Conservation (phyloP, 495 filamentous ascomycete species). For the Parmelia sp. region DNA sequence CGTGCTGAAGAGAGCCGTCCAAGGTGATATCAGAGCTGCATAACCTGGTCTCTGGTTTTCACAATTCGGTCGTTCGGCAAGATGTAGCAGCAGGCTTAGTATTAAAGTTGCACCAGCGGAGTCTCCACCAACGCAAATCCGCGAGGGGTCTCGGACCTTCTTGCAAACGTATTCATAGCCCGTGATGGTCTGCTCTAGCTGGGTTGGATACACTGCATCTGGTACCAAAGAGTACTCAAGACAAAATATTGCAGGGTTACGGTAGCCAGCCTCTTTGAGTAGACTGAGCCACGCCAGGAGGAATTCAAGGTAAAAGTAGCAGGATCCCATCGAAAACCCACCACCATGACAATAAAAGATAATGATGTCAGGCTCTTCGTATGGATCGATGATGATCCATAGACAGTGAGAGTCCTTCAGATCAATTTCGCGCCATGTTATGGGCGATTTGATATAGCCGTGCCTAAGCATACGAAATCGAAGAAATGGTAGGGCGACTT, state of each 20-base stretch:
- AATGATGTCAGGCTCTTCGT: constrained; percentile 55
- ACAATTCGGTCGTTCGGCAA: constrained; percentile 35
- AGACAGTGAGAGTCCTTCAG: constrained; percentile 48
- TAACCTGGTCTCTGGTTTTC: constrained; percentile 43
- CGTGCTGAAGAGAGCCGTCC: constrained; percentile 28
- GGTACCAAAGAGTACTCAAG: constrained; percentile 77
- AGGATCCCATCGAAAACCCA: constrained; percentile 70
- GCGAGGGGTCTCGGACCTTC: constrained; percentile 44
- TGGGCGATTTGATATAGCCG: constrained; percentile 53
- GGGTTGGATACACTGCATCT: constrained; percentile 59
- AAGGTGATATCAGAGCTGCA: constrained; percentile 49
- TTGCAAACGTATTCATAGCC: constrained; percentile 62
- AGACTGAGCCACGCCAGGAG: constrained; percentile 57
- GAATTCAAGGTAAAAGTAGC: constrained; percentile 78
- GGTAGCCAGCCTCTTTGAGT: constrained; percentile 52
- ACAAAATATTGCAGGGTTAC: constrained; percentile 69
- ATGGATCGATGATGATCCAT: constrained; percentile 51
- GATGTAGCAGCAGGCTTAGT: constrained; percentile 57
- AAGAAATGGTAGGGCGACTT: constrained; percentile 63
- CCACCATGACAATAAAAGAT: constrained; percentile 73
- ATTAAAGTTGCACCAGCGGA: constrained; percentile 68
- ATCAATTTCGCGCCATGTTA: constrained; percentile 52
- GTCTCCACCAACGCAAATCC: constrained; percentile 62
- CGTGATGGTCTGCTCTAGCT: constrained; percentile 56
- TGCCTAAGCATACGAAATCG: constrained; percentile 66